Evolutionary conservation across 768 basidiomycete genomes (phyloP), one percentile per base, ranked within the genome.

Genomic region (Crepidotus variabilis): DNA sequence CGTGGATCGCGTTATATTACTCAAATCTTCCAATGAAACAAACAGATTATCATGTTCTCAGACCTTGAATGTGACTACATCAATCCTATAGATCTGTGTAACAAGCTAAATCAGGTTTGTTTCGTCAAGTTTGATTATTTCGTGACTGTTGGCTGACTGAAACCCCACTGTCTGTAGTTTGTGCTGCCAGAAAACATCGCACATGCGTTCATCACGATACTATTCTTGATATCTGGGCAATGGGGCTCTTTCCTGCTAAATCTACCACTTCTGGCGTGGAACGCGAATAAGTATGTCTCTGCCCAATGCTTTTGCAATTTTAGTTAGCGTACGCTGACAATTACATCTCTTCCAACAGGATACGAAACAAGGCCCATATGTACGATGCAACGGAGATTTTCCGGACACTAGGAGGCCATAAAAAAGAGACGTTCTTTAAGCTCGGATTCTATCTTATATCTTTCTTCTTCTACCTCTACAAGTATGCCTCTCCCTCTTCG

Each of bases 331-430:
- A n/a, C n/a, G n/a, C n/a, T n/a, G n/a, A n/a, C n/a, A n/a, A n/a
- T n/a, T n/a, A n/a, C n/a, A n/a, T 32, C 36, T 47, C 54, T 48
- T 49, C 50, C 20, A 48, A 9, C 67, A 97, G 94, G 75, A 94
- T 98, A 69, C 83, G 88, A 63, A 87, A 86, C 71, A 92, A 93
- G 69, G 88, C 88, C 67, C 95, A 98, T 75, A 96, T 98, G 93
- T 98, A 97, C 69, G 97, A 99, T 69, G 97, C 97, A 54, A 98
- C 96, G 21, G 97, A 99, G 76, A 99, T 98, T 62, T 99, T 99
- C 82, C 84, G 97, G 63, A 94, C 95, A 55, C 75, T 98, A 48
- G 83, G 88, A 13, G 85, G 82, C 39, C 97, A 98, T 76, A 99
- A 99, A 78, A 97, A 93, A 68, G 96, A 95, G 76, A 88, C 88